Evolutionary conservation across 108 stramenopile species (phyloP).

Genomic region (Licmophora abbreviata): DNA sequence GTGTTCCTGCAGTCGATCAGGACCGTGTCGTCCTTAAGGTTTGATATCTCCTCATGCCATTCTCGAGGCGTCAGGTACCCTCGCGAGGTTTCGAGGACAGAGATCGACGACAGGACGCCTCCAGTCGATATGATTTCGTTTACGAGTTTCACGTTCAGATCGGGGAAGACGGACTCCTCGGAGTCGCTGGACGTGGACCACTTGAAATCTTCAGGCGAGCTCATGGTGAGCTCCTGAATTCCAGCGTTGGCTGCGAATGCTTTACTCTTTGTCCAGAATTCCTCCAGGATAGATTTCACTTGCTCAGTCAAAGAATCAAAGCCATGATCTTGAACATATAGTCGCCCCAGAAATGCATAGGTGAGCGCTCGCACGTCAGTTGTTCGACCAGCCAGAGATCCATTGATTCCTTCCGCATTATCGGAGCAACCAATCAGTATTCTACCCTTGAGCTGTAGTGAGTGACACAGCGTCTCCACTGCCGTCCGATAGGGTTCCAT

Average conservation of each 20-base stretch:
- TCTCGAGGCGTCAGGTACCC: constrained; percentile 71
- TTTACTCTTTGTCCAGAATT: constrained; percentile 39
- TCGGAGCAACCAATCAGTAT: constrained; percentile 60
- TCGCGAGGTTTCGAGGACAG: constrained; percentile 48
- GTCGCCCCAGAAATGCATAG: constrained; percentile 26
- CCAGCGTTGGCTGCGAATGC: constrained; percentile 31
- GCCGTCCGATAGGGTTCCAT: constrained; percentile 44
- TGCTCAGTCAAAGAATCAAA: neutral
- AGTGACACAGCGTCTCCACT: constrained; percentile 39
- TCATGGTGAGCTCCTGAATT: constrained; percentile 31
- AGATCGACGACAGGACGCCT: constrained; percentile 46
- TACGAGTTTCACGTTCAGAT: constrained; percentile 73
- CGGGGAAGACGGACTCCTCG: constrained; percentile 41
- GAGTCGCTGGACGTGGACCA: constrained; percentile 28
- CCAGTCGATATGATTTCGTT: constrained; percentile 78
- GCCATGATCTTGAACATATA: neutral
- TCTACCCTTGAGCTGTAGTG: constrained; percentile 51
- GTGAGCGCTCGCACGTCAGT: constrained; percentile 33
- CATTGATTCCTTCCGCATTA: constrained; percentile 81
- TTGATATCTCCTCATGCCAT: constrained; percentile 60
- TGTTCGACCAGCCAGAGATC: constrained; percentile 61
- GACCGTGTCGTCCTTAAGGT: constrained; percentile 37
- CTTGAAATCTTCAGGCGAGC: constrained; percentile 53
- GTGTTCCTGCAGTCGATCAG: constrained; percentile 78
- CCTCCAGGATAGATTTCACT: constrained; percentile 1